Conservation (phyloP, 2,329 filamentous ascomycete genomes). For the Verticillium klebahnii region DNA sequence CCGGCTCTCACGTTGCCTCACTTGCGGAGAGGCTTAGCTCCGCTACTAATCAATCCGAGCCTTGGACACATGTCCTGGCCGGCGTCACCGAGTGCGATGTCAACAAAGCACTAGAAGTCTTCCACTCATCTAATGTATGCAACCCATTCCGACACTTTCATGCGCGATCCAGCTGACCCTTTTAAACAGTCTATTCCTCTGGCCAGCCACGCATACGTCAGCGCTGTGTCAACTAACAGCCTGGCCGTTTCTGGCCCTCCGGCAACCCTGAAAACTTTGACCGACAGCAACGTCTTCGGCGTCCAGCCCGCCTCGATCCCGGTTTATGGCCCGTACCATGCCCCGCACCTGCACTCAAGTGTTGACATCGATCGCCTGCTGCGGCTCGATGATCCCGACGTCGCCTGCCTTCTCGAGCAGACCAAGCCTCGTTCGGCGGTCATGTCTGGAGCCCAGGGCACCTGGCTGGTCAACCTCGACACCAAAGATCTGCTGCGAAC, state of each 20-base stretch:
- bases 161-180: not conserved
- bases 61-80: conserved; percentile 65
- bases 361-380: conserved; percentile 41
- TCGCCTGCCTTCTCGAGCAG: conserved; percentile 32
- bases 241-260: conserved; percentile 53
- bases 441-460: conserved; percentile 46
- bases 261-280: conserved; percentile 38
- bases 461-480: conserved; percentile 32
- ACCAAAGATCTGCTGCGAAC: conserved; percentile 36
- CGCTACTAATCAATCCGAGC: conserved; percentile 40
- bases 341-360: conserved; percentile 44
- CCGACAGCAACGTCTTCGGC: conserved; percentile 32
- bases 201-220: conserved; percentile 48
- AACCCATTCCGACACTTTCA: conserved; percentile 1
- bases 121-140: conserved; percentile 50
- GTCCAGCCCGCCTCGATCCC: conserved; percentile 43
- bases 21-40: conserved; percentile 42
- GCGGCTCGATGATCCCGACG: conserved; percentile 32
- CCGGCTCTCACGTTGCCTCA: conserved; percentile 50
- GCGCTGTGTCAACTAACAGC: conserved; percentile 42
- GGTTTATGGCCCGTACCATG: conserved; percentile 54
- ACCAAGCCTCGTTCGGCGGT: conserved; percentile 41
- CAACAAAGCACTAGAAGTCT: conserved; percentile 46
- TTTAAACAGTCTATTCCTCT: conserved; percentile 33
- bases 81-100: conserved; percentile 47